Conservation (phyloP, 2,329 filamentous ascomycete genomes). For the Claviceps sorghi region DNA sequence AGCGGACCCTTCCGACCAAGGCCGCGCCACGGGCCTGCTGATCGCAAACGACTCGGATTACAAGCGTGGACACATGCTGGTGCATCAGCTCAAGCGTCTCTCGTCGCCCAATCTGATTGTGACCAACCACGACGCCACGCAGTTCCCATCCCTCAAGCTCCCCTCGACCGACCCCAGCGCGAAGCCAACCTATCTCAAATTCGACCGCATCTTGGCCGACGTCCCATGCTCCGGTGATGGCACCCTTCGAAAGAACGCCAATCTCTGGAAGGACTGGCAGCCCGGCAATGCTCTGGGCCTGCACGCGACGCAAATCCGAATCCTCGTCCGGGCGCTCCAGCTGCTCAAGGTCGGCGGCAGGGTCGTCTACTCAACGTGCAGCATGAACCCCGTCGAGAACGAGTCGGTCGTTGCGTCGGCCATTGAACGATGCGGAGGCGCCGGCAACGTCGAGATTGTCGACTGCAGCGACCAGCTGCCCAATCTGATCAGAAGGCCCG, state of each 20-base stretch:
- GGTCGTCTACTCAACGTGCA: slow-evolving; percentile 96
- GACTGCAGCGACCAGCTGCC: slow-evolving; percentile 70
- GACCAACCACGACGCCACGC: slow-evolving; percentile 92
- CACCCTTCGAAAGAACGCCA: slow-evolving; percentile 82
- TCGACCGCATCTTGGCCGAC: slow-evolving; percentile 90
- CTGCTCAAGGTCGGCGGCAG: slow-evolving; percentile 91
- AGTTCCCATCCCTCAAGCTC: slow-evolving; percentile 88
- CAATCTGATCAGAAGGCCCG: slow-evolving; percentile 59
- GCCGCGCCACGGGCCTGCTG: slow-evolving; percentile 76
- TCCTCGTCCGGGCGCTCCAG: slow-evolving; percentile 81
- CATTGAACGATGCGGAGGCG: slow-evolving; percentile 77
- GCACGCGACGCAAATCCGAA: slow-evolving; percentile 74
- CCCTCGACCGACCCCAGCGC: slow-evolving; percentile 40
- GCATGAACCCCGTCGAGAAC: slow-evolving; percentile 96
- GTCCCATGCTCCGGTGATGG: slow-evolving; percentile 95
- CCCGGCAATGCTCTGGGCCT: slow-evolving; percentile 77
- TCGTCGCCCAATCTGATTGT: slow-evolving; percentile 95
- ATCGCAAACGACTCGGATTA: slow-evolving; percentile 96
- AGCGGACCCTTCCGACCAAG: slow-evolving; percentile 55
- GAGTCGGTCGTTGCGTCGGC: slow-evolving; percentile 82
- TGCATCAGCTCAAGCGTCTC: slow-evolving; percentile 93
- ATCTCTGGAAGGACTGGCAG: slow-evolving; percentile 90
- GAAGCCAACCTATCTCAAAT: slow-evolving; percentile 69
- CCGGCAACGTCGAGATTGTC: slow-evolving; percentile 65
- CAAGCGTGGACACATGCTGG: slow-evolving; percentile 90